Evolutionary conservation across 768 basidiomycete species (phyloP).

Genomic region (Psilocybe azurescens): DNA sequence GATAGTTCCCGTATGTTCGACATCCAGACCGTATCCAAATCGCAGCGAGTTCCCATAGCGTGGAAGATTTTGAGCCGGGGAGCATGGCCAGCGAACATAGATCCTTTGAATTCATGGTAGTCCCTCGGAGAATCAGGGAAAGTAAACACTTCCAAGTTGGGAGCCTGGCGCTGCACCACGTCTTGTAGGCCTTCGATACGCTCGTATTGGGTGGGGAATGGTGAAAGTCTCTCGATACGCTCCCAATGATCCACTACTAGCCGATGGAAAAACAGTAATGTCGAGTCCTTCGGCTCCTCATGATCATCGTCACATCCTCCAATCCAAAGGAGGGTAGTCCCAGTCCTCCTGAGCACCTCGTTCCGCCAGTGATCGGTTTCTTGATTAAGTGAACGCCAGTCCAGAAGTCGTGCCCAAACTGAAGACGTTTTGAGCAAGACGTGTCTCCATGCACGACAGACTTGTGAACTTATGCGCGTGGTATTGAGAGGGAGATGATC

Average conservation of each 20-base stretch:
- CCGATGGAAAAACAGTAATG: no score
- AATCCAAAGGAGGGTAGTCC: conserved; percentile 7
- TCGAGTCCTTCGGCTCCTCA: no score
- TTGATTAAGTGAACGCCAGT: background rate
- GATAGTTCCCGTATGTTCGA: background rate
- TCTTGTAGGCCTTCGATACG: no score
- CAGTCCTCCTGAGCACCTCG: conserved; percentile 6
- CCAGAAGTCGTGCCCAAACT: conserved; percentile 9
- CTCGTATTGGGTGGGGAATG: no score
- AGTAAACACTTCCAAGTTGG: background rate
- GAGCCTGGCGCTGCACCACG: background rate
- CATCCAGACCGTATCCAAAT: background rate
- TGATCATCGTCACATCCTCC: background rate
- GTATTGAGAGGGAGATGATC: background rate
- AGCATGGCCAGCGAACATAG: background rate
- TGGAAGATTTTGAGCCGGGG: background rate
- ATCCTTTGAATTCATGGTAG: background rate
- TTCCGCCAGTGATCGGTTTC: background rate
- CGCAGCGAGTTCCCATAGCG: background rate
- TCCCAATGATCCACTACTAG: no score
- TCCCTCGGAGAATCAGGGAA: background rate
- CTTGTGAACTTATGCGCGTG: conserved; percentile 5
- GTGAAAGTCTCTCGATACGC: no score
- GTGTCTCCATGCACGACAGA: conserved; percentile 6
- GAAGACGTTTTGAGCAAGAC: background rate